Evolutionary conservation across 2,329 filamentous ascomycete genomes (phyloP).

Genomic region (Aspergillus tubingensis): DNA sequence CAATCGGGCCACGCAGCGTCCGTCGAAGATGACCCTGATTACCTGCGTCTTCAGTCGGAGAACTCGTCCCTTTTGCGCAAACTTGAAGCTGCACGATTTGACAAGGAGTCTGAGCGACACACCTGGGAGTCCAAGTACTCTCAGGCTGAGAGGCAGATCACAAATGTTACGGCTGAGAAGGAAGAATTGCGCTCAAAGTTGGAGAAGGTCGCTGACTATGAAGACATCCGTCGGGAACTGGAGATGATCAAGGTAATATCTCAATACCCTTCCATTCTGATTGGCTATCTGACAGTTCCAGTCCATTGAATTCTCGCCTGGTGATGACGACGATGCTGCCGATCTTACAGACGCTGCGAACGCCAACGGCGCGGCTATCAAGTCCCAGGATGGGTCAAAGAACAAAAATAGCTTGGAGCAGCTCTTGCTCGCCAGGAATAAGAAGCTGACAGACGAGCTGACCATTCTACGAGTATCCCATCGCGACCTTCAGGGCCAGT

Average conservation of each 20-base stretch:
- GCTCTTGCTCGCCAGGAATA: slow-evolving; percentile 87
- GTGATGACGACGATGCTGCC: slow-evolving; percentile 68
- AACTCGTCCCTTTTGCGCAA: slow-evolving; percentile 90
- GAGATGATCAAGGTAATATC: slow-evolving; percentile 76
- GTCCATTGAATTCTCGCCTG: slow-evolving; percentile 95
- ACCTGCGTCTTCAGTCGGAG: slow-evolving; percentile 84
- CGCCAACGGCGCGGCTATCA: slow-evolving; percentile 53
- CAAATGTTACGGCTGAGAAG: slow-evolving; percentile 74
- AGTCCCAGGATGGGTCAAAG: slow-evolving; percentile 57
- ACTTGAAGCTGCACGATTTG: slow-evolving; percentile 77
- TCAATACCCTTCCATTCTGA: neutral
- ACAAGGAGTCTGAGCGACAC: slow-evolving; percentile 78
- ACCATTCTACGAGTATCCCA: slow-evolving; percentile 92
- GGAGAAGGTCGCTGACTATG: slow-evolving; percentile 89
- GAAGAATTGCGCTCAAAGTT: slow-evolving; percentile 79
- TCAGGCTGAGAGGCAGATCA: slow-evolving; percentile 75
- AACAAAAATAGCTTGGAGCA: slow-evolving; percentile 77
- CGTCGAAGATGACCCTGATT: slow-evolving; percentile 85
- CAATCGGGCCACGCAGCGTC: slow-evolving; percentile 60
- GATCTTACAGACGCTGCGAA: slow-evolving; percentile 42
- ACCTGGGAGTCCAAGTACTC: slow-evolving; percentile 74
- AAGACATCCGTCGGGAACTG: slow-evolving; percentile 92
- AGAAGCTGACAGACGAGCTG: slow-evolving; percentile 91
- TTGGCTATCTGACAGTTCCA: slow-evolving; percentile 28
- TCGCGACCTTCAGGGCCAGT: slow-evolving; percentile 79